Conservation (phyloP, 768 basidiomycete genomes). For the Tephrocybe sp. region DNA sequence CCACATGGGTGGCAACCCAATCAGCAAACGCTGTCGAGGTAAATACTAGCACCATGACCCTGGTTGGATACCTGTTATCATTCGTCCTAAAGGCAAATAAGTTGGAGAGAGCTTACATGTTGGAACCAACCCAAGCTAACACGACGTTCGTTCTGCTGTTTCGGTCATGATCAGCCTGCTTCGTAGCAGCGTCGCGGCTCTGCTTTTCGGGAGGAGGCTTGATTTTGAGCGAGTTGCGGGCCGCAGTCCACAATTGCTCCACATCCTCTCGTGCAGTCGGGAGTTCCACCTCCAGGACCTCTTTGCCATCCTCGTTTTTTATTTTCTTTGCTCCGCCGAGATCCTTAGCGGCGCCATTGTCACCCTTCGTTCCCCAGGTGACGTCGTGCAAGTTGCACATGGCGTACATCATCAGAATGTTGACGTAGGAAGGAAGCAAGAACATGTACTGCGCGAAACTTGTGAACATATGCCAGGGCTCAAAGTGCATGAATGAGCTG, state of each 20-base stretch:
- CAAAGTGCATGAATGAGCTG: conserved; percentile 82
- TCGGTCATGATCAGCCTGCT: conserved; percentile 84
- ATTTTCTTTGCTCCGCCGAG: conserved; percentile 89
- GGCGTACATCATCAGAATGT: conserved; percentile 92
- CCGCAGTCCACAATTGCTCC: conserved; percentile 82
- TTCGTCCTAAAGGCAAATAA: conserved; percentile 11
- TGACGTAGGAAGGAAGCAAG: conserved; percentile 73
- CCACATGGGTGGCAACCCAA: too few species aligned
- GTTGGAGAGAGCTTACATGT: conserved; percentile 56
- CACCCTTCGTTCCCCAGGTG: conserved; percentile 91
- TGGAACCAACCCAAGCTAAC: conserved; percentile 78
- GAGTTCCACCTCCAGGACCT: conserved; percentile 82
- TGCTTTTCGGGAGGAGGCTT: conserved; percentile 73
- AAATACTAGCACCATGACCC: too few species aligned
- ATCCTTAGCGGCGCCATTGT: conserved; percentile 85
- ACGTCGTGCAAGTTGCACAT: conserved; percentile 93
- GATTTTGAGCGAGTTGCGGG: conserved; percentile 62
- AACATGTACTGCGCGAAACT: conserved; percentile 92
- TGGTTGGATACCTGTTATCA: too few species aligned
- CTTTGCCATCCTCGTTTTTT: conserved; percentile 80
- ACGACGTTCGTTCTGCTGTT: conserved; percentile 85
- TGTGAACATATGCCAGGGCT: conserved; percentile 98
- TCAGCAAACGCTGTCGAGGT: too few species aligned
- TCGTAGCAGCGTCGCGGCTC: conserved; percentile 83
- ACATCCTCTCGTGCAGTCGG: conserved; percentile 83